Evolutionary conservation across 306 rosid species (phyloP), one percentile per base, ranked within the genome.

Genomic region (Quercus ilex): DNA sequence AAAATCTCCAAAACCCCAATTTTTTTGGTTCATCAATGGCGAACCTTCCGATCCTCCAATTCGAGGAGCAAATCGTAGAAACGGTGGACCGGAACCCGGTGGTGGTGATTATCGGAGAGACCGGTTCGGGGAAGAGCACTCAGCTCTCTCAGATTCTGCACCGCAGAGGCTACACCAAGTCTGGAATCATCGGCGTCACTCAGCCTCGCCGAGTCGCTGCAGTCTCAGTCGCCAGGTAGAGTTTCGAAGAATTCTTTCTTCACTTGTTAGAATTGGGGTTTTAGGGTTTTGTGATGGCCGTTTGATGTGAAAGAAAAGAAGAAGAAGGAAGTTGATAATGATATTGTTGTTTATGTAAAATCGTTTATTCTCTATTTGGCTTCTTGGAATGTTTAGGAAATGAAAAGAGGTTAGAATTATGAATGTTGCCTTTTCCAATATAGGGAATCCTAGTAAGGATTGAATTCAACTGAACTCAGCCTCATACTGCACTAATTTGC

Each of bases 121-220:
- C 99, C 5, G 99, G 99, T 76, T 95, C 97, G 21, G 99, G 99
- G 5, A 95, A 95, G 87, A 95, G 99, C 84, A 95, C 99, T 46
- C 99, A 95, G 62, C 97, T 95, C 77, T 92, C 98, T 77, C 94
- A 95, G 82, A 94, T 95, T 68, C 94, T 95, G 7, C 93, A 87
- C 89, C 86, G 92, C 43, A 87, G 86, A 72, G 91, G 99, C 80
- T 90, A 89, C 86, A 80, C 91, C 76, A 81, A 85, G 53, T 85
- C 94, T 65, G 94, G 93, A 53, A 71, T 84, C 67, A 82, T 94
- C 71, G 97, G 90, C 77, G 87, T 92, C 85, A 92, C 99, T 70
- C 99, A 95, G 85, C 97, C 99, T 23, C 99, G 99, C n/a, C 92
- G 97, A 14, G 97, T 92, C 28, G 99, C 99, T 70, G 97, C 99